phyloP scores from a whole-genome alignment of 176 grass and related monocot species.

The Guadua angustifolia region DNA sequence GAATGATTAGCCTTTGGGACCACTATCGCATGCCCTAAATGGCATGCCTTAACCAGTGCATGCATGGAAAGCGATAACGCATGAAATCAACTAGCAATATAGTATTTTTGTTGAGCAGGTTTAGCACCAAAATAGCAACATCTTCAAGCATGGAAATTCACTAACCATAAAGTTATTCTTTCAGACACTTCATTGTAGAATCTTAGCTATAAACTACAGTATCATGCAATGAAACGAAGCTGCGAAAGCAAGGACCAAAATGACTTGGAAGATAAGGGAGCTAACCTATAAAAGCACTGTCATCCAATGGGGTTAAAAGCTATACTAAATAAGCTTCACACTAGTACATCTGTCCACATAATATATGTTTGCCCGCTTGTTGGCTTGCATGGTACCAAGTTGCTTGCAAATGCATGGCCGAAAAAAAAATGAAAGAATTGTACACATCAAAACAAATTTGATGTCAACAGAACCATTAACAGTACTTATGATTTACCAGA shows the following conservation, averaged over 20 bases:
- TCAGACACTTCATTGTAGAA: constrained; percentile 12
- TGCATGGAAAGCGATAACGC: neutral
- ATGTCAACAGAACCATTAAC: neutral
- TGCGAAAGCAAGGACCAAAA: neutral
- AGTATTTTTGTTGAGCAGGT: neutral
- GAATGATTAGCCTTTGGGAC: neutral
- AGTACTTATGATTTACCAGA: constrained; percentile 60
- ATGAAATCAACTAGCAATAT: neutral
- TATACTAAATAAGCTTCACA: constrained; percentile 23
- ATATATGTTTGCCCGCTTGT: neutral
- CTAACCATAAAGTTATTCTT: neutral
- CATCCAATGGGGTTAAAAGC: neutral
- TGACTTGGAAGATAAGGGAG: neutral
- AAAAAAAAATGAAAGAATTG: neutral
- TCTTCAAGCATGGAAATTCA: constrained; percentile 19
- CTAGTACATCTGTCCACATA: constrained; percentile 13
- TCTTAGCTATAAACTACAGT: neutral
- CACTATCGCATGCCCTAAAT: neutral
- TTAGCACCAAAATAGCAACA: neutral
- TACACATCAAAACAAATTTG: neutral
- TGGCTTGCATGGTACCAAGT: constrained; percentile 28
- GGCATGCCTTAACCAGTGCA: constrained; percentile 2
- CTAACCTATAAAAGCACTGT: neutral
- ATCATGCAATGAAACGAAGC: neutral
- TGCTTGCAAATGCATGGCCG: constrained; percentile 11